phyloP scores from a whole-genome alignment of 2,329 filamentous ascomycete genomes.

The Aureobasidium mangrovei region DNA sequence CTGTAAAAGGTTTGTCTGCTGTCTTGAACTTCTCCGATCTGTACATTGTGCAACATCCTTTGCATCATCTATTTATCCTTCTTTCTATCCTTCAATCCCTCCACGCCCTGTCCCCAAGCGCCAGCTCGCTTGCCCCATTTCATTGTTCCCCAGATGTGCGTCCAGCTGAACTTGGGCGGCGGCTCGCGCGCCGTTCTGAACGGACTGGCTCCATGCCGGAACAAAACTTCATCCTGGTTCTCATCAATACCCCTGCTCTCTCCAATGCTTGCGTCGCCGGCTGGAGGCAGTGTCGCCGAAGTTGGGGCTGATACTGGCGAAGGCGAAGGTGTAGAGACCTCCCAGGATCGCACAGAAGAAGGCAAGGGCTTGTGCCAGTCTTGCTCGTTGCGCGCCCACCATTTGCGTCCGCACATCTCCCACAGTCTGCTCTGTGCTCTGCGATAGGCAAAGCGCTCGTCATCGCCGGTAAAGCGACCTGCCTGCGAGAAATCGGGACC shows the following conservation, averaged over 20 bases:
- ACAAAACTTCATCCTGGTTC: conserved; percentile 28
- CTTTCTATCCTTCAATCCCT: conserved; percentile 35
- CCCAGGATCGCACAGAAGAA: conserved; percentile 58
- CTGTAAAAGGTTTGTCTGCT: too few species aligned
- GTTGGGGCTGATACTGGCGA: not conserved
- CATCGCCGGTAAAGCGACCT: conserved; percentile 65
- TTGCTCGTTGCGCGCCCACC: conserved; percentile 55
- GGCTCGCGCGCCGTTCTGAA: conserved; percentile 37
- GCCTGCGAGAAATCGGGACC: conserved; percentile 57
- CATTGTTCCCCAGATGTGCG: conserved; percentile 47
- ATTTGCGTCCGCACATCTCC: conserved; percentile 67
- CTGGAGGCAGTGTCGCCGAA: not conserved
- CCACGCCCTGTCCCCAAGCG: conserved; percentile 43
- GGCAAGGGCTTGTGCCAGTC: conserved; percentile 64
- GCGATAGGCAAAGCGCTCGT: conserved; percentile 75
- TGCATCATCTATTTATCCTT: conserved; percentile 22
- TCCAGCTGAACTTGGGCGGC: conserved; percentile 44
- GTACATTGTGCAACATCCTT: not conserved
- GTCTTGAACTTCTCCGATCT: not conserved
- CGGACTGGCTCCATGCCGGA: conserved; percentile 35
- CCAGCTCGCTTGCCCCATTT: conserved; percentile 46
- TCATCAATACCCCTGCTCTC: conserved; percentile 20
- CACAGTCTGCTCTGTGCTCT: conserved; percentile 67
- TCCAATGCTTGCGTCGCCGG: conserved; percentile 14
- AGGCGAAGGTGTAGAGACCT: conserved; percentile 28